Base-by-base conservation (phyloP, 306 rosid species). In the Prunus davidiana region DNA sequence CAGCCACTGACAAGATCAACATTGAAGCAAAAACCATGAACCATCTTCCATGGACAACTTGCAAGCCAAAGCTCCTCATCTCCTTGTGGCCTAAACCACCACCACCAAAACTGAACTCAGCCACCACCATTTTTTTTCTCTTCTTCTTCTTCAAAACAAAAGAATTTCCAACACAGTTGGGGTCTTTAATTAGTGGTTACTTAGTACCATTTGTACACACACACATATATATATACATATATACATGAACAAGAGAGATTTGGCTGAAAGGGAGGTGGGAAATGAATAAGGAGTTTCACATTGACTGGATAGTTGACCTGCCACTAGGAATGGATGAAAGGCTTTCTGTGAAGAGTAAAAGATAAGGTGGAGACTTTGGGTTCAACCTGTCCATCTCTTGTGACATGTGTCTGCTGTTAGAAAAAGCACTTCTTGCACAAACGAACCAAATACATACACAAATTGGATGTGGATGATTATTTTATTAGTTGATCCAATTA, bases 1-100 rank as follows among this genome's bases (percentile, higher is more conserved):
- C 96, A 14, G 97, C 52, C 49, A 84, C 87, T 0, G 91, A 67
- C 88, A 92, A 81, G 86, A 92, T 87, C 5, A 92, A 79, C 18
- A 81, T 34, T 8, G 97, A 86, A 20, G 96, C 90, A 66, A 89
- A 84, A 50, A 92, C 8, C 87, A 76, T 83, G 89, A 92, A 90
- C 97, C 97, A 92, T 15, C 91, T 81, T 5, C 97, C 92, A 7
- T 80, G 72, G 7, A 92, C 3, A 5, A 87, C 76, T 13, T 84
- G 88, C 71, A 54, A 65, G 16, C 64, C 28, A n/a, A 82, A 76
- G 51, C 63, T 64, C 61, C 20, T 83, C 76, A 82, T 62, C 45
- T 50, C 65, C 52, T 38, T 55, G 58, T 65, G 25, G 49, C 84
- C 60, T 32, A 54, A 30, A 41, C 63, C 71, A 61, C 76, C 68